phyloP scores from a whole-genome alignment of 1,284 basidiomycete genomes.

The Puccinia hordei region DNA sequence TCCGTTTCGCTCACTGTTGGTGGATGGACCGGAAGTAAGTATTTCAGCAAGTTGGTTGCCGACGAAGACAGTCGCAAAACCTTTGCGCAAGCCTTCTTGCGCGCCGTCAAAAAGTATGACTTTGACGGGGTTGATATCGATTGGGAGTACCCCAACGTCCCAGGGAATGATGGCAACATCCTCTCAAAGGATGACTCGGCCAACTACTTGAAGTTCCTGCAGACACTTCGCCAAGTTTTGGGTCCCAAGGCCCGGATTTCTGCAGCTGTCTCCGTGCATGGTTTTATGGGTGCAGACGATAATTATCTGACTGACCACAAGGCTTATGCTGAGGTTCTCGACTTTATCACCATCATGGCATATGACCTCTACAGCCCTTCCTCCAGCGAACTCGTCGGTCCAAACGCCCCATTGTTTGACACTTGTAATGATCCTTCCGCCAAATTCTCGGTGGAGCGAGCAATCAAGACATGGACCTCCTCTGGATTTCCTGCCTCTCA shows the following conservation, averaged over 20 bases:
- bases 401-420: conserved; percentile 44
- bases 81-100: conserved; percentile 23
- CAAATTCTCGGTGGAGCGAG: conserved; percentile 24
- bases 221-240: conserved; percentile 21
- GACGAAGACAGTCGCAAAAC: conserved; percentile 32
- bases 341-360: conserved; percentile 50
- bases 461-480: conserved; percentile 39
- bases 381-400: conserved; percentile 16
- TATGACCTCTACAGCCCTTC: conserved; percentile 43
- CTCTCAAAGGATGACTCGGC: conserved; percentile 38
- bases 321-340: conserved; percentile 30
- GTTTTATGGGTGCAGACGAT: conserved; percentile 43
- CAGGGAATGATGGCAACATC: conserved; percentile 36
- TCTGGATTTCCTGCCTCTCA: conserved; percentile 45
- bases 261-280: conserved; percentile 37
- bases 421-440: conserved; percentile 42
- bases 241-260: conserved; percentile 41
- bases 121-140: conserved; percentile 46
- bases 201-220: conserved; percentile 43
- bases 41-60: conserved; percentile 31
- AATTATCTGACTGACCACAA: conserved; percentile 41
- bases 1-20: conserved; percentile 37
- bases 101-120: conserved; percentile 28
- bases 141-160: conserved; percentile 48
- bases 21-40: conserved; percentile 44